Evolutionary conservation across 1,284 basidiomycete genomes (phyloP).

Genomic region (Boletus semigastroideus): DNA sequence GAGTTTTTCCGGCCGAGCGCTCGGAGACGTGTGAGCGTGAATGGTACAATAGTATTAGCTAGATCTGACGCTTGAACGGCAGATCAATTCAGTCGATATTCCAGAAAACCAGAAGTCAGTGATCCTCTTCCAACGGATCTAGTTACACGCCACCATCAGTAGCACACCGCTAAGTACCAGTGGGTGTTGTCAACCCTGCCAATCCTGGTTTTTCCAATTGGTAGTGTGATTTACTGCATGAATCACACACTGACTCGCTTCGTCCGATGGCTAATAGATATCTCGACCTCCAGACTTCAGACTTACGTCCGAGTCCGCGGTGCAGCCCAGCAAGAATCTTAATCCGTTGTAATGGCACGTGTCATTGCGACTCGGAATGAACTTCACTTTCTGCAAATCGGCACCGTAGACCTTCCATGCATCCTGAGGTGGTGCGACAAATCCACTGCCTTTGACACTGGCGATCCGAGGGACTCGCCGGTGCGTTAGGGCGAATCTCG

Average conservation of each 20-base stretch:
- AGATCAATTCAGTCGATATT: not conserved
- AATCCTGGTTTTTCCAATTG: conserved; percentile 2
- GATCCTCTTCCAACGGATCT: not conserved
- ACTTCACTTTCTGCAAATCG: conserved; percentile 10
- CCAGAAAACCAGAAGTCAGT: not conserved
- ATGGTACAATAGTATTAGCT: too few relatives aligned
- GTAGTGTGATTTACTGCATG: not conserved
- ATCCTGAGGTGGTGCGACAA: conserved; percentile 10
- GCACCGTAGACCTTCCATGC: conserved; percentile 16
- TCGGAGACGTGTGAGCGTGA: too few relatives aligned
- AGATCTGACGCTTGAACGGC: too few relatives aligned
- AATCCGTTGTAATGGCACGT: not conserved
- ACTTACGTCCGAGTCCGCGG: conserved; percentile 23
- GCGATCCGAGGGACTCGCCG: conserved; percentile 19
- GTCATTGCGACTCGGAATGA: conserved; percentile 3
- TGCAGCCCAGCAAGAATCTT: conserved; percentile 16
- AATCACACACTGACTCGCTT: conserved; percentile 1
- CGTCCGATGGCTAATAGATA: conserved; percentile 12
- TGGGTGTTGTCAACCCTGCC: not conserved
- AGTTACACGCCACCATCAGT: not conserved
- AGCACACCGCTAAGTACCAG: not conserved
- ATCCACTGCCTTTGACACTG: conserved; percentile 3
- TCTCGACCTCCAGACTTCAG: conserved; percentile 7
- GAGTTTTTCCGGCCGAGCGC: too few relatives aligned
- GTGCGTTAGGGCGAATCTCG: conserved; percentile 18